Conservation (phyloP, 805 yeast species). For the Myxozyma neglecta region DNA sequence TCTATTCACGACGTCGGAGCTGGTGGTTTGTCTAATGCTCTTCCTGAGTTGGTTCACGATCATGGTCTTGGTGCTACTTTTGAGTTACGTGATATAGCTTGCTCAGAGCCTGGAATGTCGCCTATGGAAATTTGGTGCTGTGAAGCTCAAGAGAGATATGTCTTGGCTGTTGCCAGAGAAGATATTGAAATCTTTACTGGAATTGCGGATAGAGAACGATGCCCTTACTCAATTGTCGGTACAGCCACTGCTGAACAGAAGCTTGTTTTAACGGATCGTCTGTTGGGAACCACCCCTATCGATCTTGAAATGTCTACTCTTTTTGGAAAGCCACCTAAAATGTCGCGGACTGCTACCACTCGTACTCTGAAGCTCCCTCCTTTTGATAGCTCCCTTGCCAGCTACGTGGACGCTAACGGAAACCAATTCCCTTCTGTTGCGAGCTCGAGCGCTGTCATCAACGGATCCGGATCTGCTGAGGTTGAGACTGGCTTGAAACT, state of each 20-base stretch:
- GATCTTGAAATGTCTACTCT: slow-evolving; percentile 92
- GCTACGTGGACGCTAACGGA: slow-evolving; percentile 30
- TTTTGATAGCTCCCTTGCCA: slow-evolving; percentile 39
- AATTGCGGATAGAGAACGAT: slow-evolving; percentile 92
- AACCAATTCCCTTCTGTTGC: not conserved
- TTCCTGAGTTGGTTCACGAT: slow-evolving; percentile 97
- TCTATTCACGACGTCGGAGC: slow-evolving; percentile 99
- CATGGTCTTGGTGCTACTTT: slow-evolving; percentile 92
- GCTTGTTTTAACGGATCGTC: slow-evolving; percentile 74
- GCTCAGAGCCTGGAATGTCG: slow-evolving; percentile 96
- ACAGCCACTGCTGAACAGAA: slow-evolving; percentile 85
- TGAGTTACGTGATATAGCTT: slow-evolving; percentile 85
- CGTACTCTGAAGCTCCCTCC: slow-evolving; percentile 51
- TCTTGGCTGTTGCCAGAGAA: slow-evolving; percentile 81
- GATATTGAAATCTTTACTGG: slow-evolving; percentile 69
- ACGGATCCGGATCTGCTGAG: slow-evolving; percentile 6
- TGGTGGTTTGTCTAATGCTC: slow-evolving; percentile 95
- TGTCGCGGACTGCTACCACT: slow-evolving; percentile 74
- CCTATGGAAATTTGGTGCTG: slow-evolving; percentile 99
- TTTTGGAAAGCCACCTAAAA: slow-evolving; percentile 96
- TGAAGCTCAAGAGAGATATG: slow-evolving; percentile 98
- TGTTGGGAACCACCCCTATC: slow-evolving; percentile 80
- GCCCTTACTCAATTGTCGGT: slow-evolving; percentile 95
- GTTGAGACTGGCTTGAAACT: slow-evolving; percentile 8
- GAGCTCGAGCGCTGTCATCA: not conserved